phyloP scores from a whole-genome alignment of 768 basidiomycete genomes.

The Phylloporus rhodoxanthus region DNA sequence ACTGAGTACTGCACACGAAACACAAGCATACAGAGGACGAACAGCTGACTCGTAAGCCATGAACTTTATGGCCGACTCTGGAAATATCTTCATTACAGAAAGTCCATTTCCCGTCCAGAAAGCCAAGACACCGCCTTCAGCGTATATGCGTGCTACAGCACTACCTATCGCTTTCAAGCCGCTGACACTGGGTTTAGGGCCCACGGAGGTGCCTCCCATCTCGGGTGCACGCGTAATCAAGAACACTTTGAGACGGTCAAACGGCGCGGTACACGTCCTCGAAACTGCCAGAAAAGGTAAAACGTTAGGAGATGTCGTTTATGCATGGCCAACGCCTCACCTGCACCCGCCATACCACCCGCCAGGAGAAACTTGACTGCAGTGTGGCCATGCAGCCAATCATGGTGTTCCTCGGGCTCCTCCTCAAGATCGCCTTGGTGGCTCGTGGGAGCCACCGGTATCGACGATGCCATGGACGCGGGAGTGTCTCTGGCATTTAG shows the following conservation, averaged over 20 bases:
- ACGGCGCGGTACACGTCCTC: constrained; percentile 93
- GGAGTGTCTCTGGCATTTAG: constrained; percentile 73
- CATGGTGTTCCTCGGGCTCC: constrained; percentile 55
- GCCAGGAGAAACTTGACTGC: constrained; percentile 89
- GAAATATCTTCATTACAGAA: constrained; percentile 92
- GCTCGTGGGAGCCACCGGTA: constrained; percentile 17
- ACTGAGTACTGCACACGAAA: constrained; percentile 15
- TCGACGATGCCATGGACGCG: constrained; percentile 27
- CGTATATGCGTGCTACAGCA: constrained; percentile 78
- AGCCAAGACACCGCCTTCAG: constrained; percentile 80
- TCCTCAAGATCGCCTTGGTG: constrained; percentile 43
- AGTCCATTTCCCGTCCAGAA: constrained; percentile 99
- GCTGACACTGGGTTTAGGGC: constrained; percentile 39
- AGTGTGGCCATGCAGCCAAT: constrained; percentile 59
- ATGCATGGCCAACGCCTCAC: constrained; percentile 39
- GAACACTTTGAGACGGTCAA: constrained; percentile 94
- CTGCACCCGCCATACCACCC: constrained; percentile 91
- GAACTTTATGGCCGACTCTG: constrained; percentile 99
- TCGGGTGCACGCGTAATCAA: constrained; percentile 86
- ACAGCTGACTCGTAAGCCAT: constrained; percentile 91
- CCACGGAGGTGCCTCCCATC: constrained; percentile 49
- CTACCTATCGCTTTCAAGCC: constrained; percentile 60
- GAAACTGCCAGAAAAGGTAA: constrained; percentile 56
- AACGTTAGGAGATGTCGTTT: constrained; percentile 3
- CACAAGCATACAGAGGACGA: constrained; percentile 30